These are phyloP conservation scores for Pouteria campechiana DNA, from an alignment of 179 eudicot genomes.

Conservation along the genomic window DNA sequence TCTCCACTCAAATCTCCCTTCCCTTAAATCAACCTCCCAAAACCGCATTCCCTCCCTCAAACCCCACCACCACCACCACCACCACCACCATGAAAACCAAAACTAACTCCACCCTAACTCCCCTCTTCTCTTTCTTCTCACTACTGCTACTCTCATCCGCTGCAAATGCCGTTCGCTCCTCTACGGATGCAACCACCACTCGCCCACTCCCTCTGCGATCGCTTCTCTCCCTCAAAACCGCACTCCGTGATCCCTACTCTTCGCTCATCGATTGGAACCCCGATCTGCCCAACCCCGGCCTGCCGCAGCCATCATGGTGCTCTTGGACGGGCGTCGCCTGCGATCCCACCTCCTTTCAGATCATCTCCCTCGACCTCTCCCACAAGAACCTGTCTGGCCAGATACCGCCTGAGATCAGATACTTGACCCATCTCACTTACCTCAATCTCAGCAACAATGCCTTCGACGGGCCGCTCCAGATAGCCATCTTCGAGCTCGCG, in stretches of 20 bases:
- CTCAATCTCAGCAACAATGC: slow-evolving; percentile 59
- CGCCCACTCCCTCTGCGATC: slow-evolving; percentile 33
- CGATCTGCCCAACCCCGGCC: slow-evolving; percentile 7
- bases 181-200: slow-evolving; percentile 5
- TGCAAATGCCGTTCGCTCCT: slow-evolving; percentile 2
- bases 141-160: slow-evolving; percentile 7
- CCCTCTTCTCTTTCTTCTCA: slow-evolving; percentile 4
- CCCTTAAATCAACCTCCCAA: slow-evolving; percentile 42
- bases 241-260: slow-evolving; percentile 55
- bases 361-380: slow-evolving; percentile 54
- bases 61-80: not conserved
- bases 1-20: slow-evolving; percentile 20
- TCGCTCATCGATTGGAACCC: slow-evolving; percentile 56
- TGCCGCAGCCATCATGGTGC: slow-evolving; percentile 41
- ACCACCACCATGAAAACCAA: slow-evolving; percentile 26
- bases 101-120: slow-evolving; percentile 7
- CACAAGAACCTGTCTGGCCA: slow-evolving; percentile 58
- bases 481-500: slow-evolving; percentile 36
- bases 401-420: slow-evolving; percentile 33
- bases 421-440: slow-evolving; percentile 29
- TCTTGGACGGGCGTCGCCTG: slow-evolving; percentile 80
- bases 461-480: slow-evolving; percentile 38
- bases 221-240: slow-evolving; percentile 55
- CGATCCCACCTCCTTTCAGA: slow-evolving; percentile 14
- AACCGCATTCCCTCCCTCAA: slow-evolving; percentile 3